Evolutionary conservation across 2,329 filamentous ascomycete species (phyloP).

Genomic region (Hirsutella thompsonii): DNA sequence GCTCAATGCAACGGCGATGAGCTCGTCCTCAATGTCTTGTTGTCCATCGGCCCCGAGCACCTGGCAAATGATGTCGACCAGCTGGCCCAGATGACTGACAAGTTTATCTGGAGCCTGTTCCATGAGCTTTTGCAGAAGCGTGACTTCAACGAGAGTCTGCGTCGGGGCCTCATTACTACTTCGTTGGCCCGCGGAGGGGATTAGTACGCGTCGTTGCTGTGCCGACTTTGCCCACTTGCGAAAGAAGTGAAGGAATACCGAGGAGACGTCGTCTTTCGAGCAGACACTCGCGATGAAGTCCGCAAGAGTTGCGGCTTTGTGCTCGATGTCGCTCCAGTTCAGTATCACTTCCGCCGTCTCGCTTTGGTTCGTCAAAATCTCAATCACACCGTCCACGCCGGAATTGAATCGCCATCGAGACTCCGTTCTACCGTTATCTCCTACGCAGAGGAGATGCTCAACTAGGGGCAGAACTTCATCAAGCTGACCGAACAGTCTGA

Average conservation of each 20-base stretch:
- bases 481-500: constrained; percentile 40
- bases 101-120: constrained; percentile 49
- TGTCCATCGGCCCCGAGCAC: constrained; percentile 37
- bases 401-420: constrained; percentile 39
- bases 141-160: constrained; percentile 40
- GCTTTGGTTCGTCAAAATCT: constrained; percentile 27
- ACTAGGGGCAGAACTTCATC: constrained; percentile 37
- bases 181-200: constrained; percentile 15
- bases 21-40: constrained; percentile 30
- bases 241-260: constrained; percentile 47
- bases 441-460: constrained; percentile 41
- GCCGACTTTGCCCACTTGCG: constrained; percentile 38
- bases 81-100: constrained; percentile 48
- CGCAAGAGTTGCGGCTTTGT: constrained; percentile 34
- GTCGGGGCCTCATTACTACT: constrained; percentile 27
- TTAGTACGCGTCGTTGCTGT: constrained; percentile 11
- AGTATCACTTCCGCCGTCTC: constrained; percentile 13
- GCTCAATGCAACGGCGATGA: constrained; percentile 42
- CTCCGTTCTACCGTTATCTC: constrained; percentile 21
- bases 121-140: constrained; percentile 53
- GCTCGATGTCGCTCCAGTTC: constrained; percentile 31
- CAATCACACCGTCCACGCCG: constrained; percentile 32
- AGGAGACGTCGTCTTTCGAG: constrained; percentile 42
- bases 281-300: constrained; percentile 34
- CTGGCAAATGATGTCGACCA: constrained; percentile 50